Evolutionary conservation across 768 basidiomycete genomes (phyloP).

Genomic region (Brasilioporus rufonigricans): DNA sequence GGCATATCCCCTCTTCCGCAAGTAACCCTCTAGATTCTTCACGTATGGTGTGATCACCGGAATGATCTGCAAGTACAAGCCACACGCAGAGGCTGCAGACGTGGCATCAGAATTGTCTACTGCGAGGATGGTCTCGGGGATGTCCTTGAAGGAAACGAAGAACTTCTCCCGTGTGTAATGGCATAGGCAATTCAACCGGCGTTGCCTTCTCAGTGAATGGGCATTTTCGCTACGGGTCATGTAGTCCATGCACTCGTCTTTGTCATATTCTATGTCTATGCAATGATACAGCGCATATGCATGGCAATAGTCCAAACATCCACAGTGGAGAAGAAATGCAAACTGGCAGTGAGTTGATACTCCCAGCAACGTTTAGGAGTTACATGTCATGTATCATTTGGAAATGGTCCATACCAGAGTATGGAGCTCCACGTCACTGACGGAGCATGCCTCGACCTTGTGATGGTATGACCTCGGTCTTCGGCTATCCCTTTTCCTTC

Average conservation of each 20-base stretch:
- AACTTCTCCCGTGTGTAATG: constrained; percentile 14
- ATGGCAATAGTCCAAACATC: no score
- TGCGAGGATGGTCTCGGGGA: constrained; percentile 9
- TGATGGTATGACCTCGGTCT: no score
- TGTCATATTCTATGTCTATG: constrained; percentile 10
- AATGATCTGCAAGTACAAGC: constrained; percentile 17
- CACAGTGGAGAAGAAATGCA: no score
- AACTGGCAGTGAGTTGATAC: no score
- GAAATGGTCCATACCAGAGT: no score
- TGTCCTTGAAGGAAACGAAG: background rate
- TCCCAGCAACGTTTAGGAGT: no score
- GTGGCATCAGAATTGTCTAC: background rate
- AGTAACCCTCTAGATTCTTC: constrained; percentile 1
- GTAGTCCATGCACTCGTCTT: constrained; percentile 11
- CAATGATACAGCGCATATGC: constrained; percentile 11
- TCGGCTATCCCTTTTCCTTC: no score
- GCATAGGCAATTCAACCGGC: background rate
- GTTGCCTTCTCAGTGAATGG: background rate
- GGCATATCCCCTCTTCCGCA: constrained; percentile 15
- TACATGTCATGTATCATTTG: no score
- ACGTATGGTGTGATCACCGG: constrained; percentile 14
- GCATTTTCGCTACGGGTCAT: constrained; percentile 4
- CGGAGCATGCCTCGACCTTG: no score
- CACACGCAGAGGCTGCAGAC: background rate
- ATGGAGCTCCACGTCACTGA: no score